phyloP scores from a whole-genome alignment of 129 eudicot genomes.

The Helichrysum umbraculigerum region DNA sequence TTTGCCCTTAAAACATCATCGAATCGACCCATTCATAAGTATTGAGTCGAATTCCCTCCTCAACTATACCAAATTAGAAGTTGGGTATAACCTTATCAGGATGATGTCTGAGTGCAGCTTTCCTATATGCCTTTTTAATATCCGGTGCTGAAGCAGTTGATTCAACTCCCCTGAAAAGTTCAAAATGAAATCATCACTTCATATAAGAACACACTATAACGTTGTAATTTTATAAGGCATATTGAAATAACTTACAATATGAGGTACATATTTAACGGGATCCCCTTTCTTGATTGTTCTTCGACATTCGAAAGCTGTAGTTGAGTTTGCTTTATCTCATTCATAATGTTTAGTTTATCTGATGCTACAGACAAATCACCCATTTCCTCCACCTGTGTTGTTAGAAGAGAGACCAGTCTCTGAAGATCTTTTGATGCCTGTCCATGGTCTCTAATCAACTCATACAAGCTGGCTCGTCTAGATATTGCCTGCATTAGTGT shows the following conservation, averaged over 20 bases:
- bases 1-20: not conserved
- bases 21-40: slow-evolving; percentile 1
- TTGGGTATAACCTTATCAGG: slow-evolving; percentile 79
- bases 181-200: slow-evolving; percentile 21
- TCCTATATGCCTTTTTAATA: slow-evolving; percentile 58
- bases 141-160: slow-evolving; percentile 70
- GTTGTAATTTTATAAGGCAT: not conserved
- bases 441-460: slow-evolving; percentile 80
- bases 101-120: slow-evolving; percentile 96
- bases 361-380: slow-evolving; percentile 36
- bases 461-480: slow-evolving; percentile 69
- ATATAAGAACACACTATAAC: slow-evolving; percentile 1
- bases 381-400: slow-evolving; percentile 49
- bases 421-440: slow-evolving; percentile 67
- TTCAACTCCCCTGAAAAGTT: slow-evolving; percentile 68
- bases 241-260: slow-evolving; percentile 54
- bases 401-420: slow-evolving; percentile 53
- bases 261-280: slow-evolving; percentile 64
- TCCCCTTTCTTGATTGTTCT: slow-evolving; percentile 57
- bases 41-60: not conserved
- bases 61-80: not conserved
- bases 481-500: slow-evolving; percentile 55
- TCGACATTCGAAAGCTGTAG: slow-evolving; percentile 55
- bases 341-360: slow-evolving; percentile 38
- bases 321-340: slow-evolving; percentile 63